phyloP scores from a whole-genome alignment of 2,329 filamentous ascomycete species.

The Alternaria metachromatica region DNA sequence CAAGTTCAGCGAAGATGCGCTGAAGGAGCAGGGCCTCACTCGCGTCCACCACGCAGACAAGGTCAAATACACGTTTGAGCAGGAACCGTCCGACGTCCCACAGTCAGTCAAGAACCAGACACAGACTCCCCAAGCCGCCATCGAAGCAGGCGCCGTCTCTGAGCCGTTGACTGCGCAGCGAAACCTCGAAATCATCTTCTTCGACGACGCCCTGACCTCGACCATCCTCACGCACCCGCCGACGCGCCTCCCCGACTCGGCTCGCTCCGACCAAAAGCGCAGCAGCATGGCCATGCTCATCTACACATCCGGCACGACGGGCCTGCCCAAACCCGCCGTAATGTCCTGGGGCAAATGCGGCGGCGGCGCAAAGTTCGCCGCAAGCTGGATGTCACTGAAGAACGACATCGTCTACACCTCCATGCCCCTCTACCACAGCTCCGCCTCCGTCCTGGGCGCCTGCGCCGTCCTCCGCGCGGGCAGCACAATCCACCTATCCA shows the following conservation, averaged over 20 bases:
- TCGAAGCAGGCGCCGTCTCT: constrained; percentile 13
- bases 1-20: constrained; percentile 35
- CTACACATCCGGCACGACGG: constrained; percentile 49
- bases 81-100: constrained; percentile 28
- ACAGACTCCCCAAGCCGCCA: constrained; percentile 11
- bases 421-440: constrained; percentile 49
- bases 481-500: constrained; percentile 35
- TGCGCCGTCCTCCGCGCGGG: constrained; percentile 36
- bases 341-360: constrained; percentile 38
- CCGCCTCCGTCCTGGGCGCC: constrained; percentile 40
- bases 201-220: constrained; percentile 34
- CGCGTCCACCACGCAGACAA: constrained; percentile 13
- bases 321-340: constrained; percentile 46
- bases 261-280: constrained; percentile 30
- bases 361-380: constrained; percentile 24
- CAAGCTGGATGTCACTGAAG: constrained; percentile 34
- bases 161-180: constrained; percentile 19
- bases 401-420: constrained; percentile 46
- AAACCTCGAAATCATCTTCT: constrained; percentile 40
- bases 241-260: constrained; percentile 38
- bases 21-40: constrained; percentile 40
- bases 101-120: constrained; percentile 27
- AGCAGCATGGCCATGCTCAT: constrained; percentile 47
- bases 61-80: constrained; percentile 32
- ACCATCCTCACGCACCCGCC: constrained; percentile 38